Percentiles rank a stretch among this genome's conserved stretches.
These are phyloP conservation scores for Argentina anserina DNA, from an alignment of 306 rosid genomes.

Conservation along the genomic window DNA sequence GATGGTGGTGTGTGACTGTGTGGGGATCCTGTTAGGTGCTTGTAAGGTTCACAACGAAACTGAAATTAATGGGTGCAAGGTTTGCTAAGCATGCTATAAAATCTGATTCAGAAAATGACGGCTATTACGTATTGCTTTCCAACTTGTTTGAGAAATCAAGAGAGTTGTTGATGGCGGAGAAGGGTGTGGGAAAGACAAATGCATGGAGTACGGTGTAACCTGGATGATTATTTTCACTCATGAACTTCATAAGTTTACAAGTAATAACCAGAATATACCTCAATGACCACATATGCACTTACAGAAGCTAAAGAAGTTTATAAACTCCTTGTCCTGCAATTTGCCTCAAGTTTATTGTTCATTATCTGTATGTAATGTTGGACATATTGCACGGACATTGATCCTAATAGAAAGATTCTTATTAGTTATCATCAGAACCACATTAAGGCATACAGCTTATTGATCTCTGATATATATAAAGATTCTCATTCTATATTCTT, in stretches of 20 bases:
- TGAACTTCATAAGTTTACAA: not conserved
- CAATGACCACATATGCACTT: too few relatives aligned
- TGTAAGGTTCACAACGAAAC: constrained; percentile 58
- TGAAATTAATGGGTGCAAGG: constrained; percentile 62
- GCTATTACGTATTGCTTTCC: constrained; percentile 57
- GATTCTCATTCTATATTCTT: not conserved
- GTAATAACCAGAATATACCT: not conserved
- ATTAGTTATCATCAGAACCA: not conserved
- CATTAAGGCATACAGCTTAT: not conserved
- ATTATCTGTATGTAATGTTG: not conserved
- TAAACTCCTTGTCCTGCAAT: not conserved
- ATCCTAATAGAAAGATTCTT: not conserved
- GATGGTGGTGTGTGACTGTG: constrained; percentile 72
- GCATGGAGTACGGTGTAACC: constrained; percentile 54
- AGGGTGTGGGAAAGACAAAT: constrained; percentile 54
- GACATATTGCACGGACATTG: not conserved
- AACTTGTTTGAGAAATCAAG: too few relatives aligned
- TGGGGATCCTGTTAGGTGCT: constrained; percentile 75
- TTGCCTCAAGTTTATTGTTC: not conserved
- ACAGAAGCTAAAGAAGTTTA: not conserved
- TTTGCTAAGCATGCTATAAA: constrained; percentile 56
- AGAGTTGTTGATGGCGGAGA: constrained; percentile 43
- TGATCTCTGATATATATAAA: not conserved
- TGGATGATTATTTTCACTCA: not conserved
- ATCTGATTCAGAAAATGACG: constrained; percentile 73